Percentiles rank a stretch among this genome's conserved stretches.
Conservation (phyloP, 2,329 filamentous ascomycete genomes). For the Venturia aucupariae region DNA sequence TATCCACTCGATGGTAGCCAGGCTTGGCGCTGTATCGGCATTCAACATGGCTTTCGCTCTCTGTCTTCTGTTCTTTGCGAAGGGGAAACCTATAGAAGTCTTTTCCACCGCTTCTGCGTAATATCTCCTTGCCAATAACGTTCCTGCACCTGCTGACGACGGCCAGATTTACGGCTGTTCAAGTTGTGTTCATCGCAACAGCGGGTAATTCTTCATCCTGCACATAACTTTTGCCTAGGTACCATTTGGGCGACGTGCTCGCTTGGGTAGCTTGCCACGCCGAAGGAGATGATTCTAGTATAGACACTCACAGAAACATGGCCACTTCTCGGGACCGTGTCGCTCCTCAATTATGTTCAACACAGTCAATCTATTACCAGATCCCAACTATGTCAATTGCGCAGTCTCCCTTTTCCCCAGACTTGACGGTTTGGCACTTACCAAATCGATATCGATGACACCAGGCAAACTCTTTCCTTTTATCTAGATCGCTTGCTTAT, state of each 20-base stretch:
- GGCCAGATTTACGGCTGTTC: background rate
- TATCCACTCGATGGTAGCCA: background rate
- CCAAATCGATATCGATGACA: background rate
- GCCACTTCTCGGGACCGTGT: no score
- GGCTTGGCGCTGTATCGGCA: background rate
- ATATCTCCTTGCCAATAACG: background rate
- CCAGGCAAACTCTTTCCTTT: background rate
- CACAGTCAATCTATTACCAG: no score
- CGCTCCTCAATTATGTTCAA: no score
- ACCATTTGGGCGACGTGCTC: no score
- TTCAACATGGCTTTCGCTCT: background rate
- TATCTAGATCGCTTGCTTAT: background rate
- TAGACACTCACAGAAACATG: no score
- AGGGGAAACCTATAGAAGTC: background rate
- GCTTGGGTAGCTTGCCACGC: no score
- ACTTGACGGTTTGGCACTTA: background rate
- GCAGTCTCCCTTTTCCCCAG: no score
- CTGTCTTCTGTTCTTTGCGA: background rate
- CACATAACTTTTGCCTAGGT: background rate
- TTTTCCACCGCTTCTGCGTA: constrained; percentile 5
- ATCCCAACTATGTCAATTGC: no score
- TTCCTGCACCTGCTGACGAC: background rate
- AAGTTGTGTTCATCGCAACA: background rate
- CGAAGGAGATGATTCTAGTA: no score
- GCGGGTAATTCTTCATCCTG: background rate